Evolutionary conservation across 1,139 yeast genomes (phyloP), one percentile per base, ranked within the genome.

Genomic region (Taiozyma onychis): DNA sequence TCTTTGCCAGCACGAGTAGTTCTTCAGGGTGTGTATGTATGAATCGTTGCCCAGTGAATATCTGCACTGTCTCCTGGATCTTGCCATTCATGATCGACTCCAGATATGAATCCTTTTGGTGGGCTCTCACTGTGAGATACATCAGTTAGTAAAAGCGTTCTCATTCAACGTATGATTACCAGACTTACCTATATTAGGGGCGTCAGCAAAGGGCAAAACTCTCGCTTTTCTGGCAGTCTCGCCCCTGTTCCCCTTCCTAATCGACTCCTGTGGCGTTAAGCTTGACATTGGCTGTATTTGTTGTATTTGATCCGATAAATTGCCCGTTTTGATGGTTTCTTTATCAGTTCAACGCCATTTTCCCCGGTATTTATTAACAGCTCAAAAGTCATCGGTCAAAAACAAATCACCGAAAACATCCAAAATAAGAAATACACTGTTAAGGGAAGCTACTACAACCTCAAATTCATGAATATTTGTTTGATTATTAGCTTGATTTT

Each of bases 51-150:
- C 95, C 95, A 14, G 76, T 77, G 55, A 80, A 56, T 26, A 77
- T 66, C 54, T 78, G 82, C 6, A 85, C 57, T 0, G 81, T 78
- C 26, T 82, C 85, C 45, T 74, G 78, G 8, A 90, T 57, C 54
- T 85, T 82, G 3, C 71, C 67, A 34, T 77, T 70, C 21, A 88
- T 69, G 3, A 78, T 67, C 0, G 79, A 70, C 60, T 85, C 87
- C 45, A 87, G 80, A 59, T 84, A 87, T 2, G 81, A 76, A 66
- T 91, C 98, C 64, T 91, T 91, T 62, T 90, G 97, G 65, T 88
- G 85, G 4, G 97, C 90, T 53, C 97, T 77, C 41, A 90, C 83
- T 61, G 35, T 43, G 22, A 8, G 3, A 24, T 9, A 18, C 18
- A 30, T 60, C n/a, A 63, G 67, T 41, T 48, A 48, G 46, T 47